phyloP scores from a whole-genome alignment of 2,329 filamentous ascomycete genomes.

The Nothophoma quercina region DNA sequence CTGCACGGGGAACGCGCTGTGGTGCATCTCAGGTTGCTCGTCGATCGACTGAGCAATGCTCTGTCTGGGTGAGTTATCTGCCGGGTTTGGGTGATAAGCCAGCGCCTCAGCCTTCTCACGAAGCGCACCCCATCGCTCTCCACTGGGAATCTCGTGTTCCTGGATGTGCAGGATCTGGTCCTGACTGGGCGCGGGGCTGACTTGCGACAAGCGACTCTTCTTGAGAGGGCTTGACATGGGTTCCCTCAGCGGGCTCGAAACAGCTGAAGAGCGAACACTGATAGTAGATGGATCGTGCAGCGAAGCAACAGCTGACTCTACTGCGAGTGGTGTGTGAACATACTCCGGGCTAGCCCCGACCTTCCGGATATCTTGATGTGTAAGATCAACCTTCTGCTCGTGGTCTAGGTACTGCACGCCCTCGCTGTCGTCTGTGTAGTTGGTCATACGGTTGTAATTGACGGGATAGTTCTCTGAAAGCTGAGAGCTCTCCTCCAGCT shows the following conservation, averaged over 20 bases:
- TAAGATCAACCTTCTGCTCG: conserved; percentile 61
- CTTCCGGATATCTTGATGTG: conserved; percentile 71
- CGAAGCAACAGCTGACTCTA: conserved; percentile 91
- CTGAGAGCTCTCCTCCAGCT: conserved; percentile 56
- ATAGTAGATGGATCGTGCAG: conserved; percentile 84
- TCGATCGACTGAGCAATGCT: conserved; percentile 59
- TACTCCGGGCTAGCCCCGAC: conserved; percentile 78
- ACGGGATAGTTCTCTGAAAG: conserved; percentile 49
- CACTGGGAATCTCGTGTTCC: conserved; percentile 37
- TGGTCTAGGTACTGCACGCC: conserved; percentile 63
- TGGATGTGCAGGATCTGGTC: conserved; percentile 20
- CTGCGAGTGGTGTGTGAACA: conserved; percentile 73
- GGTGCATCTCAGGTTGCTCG: conserved; percentile 65
- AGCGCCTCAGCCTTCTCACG: conserved; percentile 53
- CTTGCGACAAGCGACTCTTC: conserved; percentile 37
- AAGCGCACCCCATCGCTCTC: conserved; percentile 49
- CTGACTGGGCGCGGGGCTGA: conserved; percentile 31
- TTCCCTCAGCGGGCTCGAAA: conserved; percentile 33
- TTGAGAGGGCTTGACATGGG: conserved; percentile 24
- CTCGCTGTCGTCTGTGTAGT: conserved; percentile 63
- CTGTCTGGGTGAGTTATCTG: conserved; percentile 60
- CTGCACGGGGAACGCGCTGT: conserved; percentile 73
- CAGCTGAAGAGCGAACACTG: conserved; percentile 54
- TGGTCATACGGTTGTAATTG: conserved; percentile 60
- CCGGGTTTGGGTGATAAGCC: conserved; percentile 33